Conservation (phyloP, 768 basidiomycete genomes). For the Cytidiella melzeri region DNA sequence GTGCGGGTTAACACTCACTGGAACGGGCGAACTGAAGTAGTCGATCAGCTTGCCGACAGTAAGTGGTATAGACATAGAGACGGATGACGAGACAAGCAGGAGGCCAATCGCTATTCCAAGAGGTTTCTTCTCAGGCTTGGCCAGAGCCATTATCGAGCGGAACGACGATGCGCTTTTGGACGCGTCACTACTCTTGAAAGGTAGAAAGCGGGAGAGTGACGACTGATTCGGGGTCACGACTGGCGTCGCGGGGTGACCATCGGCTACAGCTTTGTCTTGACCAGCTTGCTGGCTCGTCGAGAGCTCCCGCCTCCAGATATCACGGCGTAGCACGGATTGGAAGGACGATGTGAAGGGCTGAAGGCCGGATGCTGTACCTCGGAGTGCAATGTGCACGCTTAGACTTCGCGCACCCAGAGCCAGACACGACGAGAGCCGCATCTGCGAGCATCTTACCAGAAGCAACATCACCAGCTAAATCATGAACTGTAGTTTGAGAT, state of each 20-base stretch:
- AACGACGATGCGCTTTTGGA: conserved; percentile 52
- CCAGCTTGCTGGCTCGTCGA: not conserved
- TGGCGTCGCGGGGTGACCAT: too few species aligned
- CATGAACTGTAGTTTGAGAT: too few species aligned
- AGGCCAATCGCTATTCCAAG: conserved; percentile 72
- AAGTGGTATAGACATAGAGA: conserved; percentile 90
- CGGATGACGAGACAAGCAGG: conserved; percentile 79
- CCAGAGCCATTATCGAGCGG: conserved; percentile 69
- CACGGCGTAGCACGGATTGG: too few species aligned
- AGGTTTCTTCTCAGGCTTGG: conserved; percentile 76
- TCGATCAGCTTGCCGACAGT: conserved; percentile 94
- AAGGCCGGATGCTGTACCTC: not conserved
- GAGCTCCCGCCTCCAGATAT: too few species aligned
- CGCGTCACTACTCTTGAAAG: conserved; percentile 10
- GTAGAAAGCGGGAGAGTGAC: conserved; percentile 13
- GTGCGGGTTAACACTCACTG: conserved; percentile 41
- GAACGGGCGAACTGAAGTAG: conserved; percentile 70
- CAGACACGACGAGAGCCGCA: not conserved
- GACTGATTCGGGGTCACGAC: conserved; percentile 10
- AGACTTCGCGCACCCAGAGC: not conserved
- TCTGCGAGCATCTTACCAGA: not conserved
- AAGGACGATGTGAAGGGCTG: not conserved
- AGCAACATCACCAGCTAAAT: not conserved
- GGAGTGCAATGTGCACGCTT: not conserved
- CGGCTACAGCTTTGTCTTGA: too few species aligned